These are phyloP conservation scores for Nemania diffusa DNA, from an alignment of 2,329 filamentous ascomycete species.

Conservation along the genomic window DNA sequence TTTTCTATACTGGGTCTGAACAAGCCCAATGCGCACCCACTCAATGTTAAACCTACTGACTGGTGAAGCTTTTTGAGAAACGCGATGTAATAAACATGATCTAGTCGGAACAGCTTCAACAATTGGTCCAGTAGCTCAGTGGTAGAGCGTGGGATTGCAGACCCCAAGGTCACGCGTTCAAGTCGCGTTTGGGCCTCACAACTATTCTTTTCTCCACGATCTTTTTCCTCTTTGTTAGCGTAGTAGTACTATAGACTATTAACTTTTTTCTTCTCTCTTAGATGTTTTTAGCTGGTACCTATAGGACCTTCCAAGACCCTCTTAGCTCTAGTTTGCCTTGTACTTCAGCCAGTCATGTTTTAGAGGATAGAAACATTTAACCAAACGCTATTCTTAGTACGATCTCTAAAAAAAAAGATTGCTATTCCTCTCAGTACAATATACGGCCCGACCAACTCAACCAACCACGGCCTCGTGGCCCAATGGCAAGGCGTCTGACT, in stretches of 20 bases:
- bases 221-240: background rate
- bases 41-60: too few relatives aligned
- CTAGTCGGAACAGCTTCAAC: too few relatives aligned
- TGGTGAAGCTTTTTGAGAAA: too few relatives aligned
- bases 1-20: too few relatives aligned
- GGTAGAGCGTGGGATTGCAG: constrained; percentile 1
- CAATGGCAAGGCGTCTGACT: constrained; percentile 59
- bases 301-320: background rate
- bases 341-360: background rate
- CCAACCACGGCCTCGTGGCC: constrained; percentile 43
- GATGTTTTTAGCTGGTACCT: background rate
- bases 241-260: background rate
- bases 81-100: too few relatives aligned
- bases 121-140: too few relatives aligned
- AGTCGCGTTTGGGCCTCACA: constrained; percentile 5
- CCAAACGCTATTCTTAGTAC: background rate
- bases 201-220: too few relatives aligned
- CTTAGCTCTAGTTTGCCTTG: background rate
- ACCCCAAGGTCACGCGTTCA: constrained; percentile 15
- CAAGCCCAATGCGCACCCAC: too few relatives aligned
- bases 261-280: too few relatives aligned
- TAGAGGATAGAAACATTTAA: background rate
- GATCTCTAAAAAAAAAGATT: background rate
- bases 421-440: background rate
- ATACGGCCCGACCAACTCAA: background rate